A percentile compares a stretch with the other conserved stretches of the same genome.
phyloP scores from a whole-genome alignment of 805 yeast genomes.

The Barnettozyma populi region DNA sequence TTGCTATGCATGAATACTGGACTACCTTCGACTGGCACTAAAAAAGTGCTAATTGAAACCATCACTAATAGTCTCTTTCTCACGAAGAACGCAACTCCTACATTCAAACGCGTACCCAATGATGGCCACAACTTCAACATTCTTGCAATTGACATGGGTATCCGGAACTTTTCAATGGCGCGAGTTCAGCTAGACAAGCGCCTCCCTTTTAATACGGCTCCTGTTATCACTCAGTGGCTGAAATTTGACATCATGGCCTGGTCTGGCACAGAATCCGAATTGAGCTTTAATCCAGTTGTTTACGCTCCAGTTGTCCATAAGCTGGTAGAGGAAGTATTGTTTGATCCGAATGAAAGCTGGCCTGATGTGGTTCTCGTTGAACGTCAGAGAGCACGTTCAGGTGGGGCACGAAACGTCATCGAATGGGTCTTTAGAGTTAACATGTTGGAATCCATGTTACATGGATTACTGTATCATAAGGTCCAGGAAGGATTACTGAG shows the following conservation, averaged over 20 bases:
- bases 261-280: constrained; percentile 8
- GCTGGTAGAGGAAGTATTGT: constrained; percentile 24
- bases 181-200: constrained; percentile 23
- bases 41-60: constrained; percentile 7
- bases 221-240: constrained; percentile 30
- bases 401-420: constrained; percentile 39
- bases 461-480: constrained; percentile 24
- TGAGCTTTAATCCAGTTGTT: constrained; percentile 20
- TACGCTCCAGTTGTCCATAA: constrained; percentile 22
- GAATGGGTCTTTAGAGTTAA: constrained; percentile 50
- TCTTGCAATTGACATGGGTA: constrained; percentile 34
- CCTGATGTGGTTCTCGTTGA: constrained; percentile 47
- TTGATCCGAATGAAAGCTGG: constrained; percentile 13
- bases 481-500: neutral
- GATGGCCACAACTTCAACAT: constrained; percentile 20
- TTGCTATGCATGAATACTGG: constrained; percentile 16
- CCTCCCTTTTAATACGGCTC: constrained; percentile 19
- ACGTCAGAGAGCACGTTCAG: constrained; percentile 49
- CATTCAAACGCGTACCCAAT: constrained; percentile 15
- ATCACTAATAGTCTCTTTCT: constrained; percentile 5
- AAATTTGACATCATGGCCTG: constrained; percentile 27
- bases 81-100: constrained; percentile 1
- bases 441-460: constrained; percentile 47
- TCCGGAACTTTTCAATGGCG: constrained; percentile 31
- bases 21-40: constrained; percentile 13